phyloP scores from a whole-genome alignment of 352 stramenopile species.

The Thraustochytrium sp. region DNA sequence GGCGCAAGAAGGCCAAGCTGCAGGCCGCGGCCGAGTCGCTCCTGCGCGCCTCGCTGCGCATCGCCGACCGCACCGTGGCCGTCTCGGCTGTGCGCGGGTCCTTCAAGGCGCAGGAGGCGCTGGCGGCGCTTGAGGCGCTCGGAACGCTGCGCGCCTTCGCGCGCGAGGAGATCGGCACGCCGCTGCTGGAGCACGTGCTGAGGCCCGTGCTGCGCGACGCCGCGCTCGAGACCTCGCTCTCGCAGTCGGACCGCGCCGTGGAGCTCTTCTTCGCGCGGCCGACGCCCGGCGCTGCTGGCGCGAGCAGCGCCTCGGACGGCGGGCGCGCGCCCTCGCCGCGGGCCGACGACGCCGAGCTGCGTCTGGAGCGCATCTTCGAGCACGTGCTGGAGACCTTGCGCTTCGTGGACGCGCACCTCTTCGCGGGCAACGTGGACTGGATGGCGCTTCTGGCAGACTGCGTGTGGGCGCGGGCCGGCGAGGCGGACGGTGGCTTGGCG shows the following conservation, averaged over 20 bases:
- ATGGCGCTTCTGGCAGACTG: background rate
- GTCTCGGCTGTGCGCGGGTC: background rate
- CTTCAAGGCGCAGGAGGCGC: background rate
- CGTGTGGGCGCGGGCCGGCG: background rate
- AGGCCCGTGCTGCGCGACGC: background rate
- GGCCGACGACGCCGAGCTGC: background rate
- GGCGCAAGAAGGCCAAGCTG: slow-evolving; percentile 27
- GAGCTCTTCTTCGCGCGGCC: background rate
- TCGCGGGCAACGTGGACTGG: slow-evolving; percentile 7
- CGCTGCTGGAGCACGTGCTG: slow-evolving; percentile 1
- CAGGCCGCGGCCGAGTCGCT: background rate
- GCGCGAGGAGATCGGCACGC: background rate
- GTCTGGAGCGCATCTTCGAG: slow-evolving; percentile 30
- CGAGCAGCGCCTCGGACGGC: too few species aligned
- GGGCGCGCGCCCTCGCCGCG: background rate
- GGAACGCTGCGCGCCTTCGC: background rate
- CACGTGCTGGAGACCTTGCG: background rate
- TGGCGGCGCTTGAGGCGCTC: background rate
- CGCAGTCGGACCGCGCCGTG: background rate
- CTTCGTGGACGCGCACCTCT: background rate
- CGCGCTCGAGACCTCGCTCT: background rate
- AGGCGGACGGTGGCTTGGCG: background rate
- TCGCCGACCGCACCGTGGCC: background rate
- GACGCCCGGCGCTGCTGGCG: background rate
- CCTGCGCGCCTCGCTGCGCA: background rate